Base-by-base conservation (phyloP, 495 filamentous ascomycete species). In the Stereocaulon alpinum region DNA sequence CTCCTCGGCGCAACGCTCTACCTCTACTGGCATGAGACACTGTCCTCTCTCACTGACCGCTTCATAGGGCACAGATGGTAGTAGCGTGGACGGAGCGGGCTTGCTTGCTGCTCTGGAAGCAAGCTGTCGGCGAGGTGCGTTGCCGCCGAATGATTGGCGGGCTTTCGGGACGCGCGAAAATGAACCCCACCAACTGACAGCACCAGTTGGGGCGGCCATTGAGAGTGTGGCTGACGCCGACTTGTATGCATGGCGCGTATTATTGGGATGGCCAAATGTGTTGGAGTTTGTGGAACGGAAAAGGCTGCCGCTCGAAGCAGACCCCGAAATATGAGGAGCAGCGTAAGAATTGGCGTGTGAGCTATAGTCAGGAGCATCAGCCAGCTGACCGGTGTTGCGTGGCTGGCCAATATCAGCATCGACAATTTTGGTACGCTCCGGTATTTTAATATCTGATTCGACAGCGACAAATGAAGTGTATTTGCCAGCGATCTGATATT, bases 391-490 rank as follows among this genome's bases (percentile, higher is more conserved):
- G 61, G 63, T 29, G 34, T 37, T 56, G 66, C 61, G 30, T 65
- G 14, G 4, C 9, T 55, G 9, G 34, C 34, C 34, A 37, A 67
- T 56, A 37, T 63, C 24, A 5, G 59, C 22, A 17, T 65, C 27
- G 2, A 62, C 37, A 29, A 30, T 29, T 6, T 20, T 24, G 6
- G 45, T 64, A 18, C 30, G 20, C 40, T 48, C 22, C 14, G 20
- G 4, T 11, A 58, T 56, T 22, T 67, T 62, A 17, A 68, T 65
- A 48, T 73, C 69, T 17, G 67, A 66, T 62, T 83, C 74, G 14
- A 87, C 73, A 6, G 86, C 86, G 4, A 89, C 82, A 57, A 89
- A 90, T 0, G 81, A 83, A 62, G 82, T 85, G 77, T 80, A 85
- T 64, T 83, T 86, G 0, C 83, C 79, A 4, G 77, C 81, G 17